Evolutionary conservation across 2,329 filamentous ascomycete species (phyloP), one percentile per base, ranked within the genome.

Genomic region (Talaromyces pinophilus): DNA sequence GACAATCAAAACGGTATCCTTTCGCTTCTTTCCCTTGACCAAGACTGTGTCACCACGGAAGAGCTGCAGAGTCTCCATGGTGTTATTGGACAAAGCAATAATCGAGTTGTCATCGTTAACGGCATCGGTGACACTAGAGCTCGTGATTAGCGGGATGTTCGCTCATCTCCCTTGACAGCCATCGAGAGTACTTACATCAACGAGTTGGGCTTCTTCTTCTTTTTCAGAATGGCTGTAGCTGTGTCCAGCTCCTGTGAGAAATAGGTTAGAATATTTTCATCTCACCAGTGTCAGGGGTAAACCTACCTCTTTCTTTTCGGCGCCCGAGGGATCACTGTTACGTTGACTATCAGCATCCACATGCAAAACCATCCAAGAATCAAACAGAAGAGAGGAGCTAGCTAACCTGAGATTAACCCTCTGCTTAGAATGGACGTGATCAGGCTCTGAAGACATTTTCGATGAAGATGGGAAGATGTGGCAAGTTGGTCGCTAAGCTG

Each of bases 171-270:
- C 30, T 59, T 48, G 62, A 10, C 38, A 15, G 42, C 62, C 33
- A 55, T 40, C 55, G 19, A 48, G 44, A 17, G 38, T 54, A 81
- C 90, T 80, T 86, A 96, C 93, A 99, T 96, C 80, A 99, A 83
- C 77, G 94, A 96, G 83, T 99, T 99, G 75, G 93, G 93, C 92
- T 99, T 99, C 93, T 99, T 99, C 91, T 99, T 99, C 88, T 98
- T 98, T 86, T 97, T 98, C 76, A 99, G 88, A 75, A 99, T 99
- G 72, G 95, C 95, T 55, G 95, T 99, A 63, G 95, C 88, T 69
- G 90, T 92, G 78, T 97, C 95, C 80, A 97, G 92, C 75, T 92
- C 89, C 89, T 96, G 75, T 70, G 67, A 54, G 11, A 28, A 46
- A 13, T 50, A 6, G n/a, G 25, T 63, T 63, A 63, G 25, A 42